Base-by-base conservation (phyloP, 257 asterid species). In the Solanum sparsipilum region DNA sequence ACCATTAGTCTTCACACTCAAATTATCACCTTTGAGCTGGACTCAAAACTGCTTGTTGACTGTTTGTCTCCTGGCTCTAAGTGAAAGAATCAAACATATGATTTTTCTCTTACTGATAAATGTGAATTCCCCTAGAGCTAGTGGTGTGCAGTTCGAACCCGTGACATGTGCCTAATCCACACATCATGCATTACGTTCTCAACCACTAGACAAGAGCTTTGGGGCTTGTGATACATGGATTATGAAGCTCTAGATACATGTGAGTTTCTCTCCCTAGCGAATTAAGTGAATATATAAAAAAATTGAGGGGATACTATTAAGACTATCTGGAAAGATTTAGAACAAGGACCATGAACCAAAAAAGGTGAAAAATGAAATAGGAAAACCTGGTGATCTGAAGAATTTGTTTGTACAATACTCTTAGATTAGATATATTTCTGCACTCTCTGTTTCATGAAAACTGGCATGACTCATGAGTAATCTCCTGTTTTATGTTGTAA, bases 401-500 rank as follows among this genome's bases (percentile, higher is more conserved):
- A 48, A 18, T 82, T 48, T 82, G 71, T 38, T 81, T 81, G 85
- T 81, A 1, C 86, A 29, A 31, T 82, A 20, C 3, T 48, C 21
- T 48, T 20, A 82, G 21, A 25, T 0, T 81, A 46, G 10, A 29
- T 81, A 81, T 82, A 31, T 82, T 9, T 31, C 44, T 48, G 86
- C 41, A 11, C 44, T 48, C 41, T 39, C 46, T 39, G 46, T 39
- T 39, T 39, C 46, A 39, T 39, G 46, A 1, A 39, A 29, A 25
- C 39, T 29, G 34, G 81, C 68, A 20, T 44, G 78, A 48, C 29
- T 44, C 44, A 38, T 38, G 44, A 38, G 44, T 13, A 86, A 73
- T 73, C 10, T 29, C 68, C 29, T 73, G 71, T 56, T 71, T 68
- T 89, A 6, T 63, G 34, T 46, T 74, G 88, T 90, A 79, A 94